Evolutionary conservation across 75 land plant genomes (phyloP).

Genomic region (Gnetum montanum): DNA sequence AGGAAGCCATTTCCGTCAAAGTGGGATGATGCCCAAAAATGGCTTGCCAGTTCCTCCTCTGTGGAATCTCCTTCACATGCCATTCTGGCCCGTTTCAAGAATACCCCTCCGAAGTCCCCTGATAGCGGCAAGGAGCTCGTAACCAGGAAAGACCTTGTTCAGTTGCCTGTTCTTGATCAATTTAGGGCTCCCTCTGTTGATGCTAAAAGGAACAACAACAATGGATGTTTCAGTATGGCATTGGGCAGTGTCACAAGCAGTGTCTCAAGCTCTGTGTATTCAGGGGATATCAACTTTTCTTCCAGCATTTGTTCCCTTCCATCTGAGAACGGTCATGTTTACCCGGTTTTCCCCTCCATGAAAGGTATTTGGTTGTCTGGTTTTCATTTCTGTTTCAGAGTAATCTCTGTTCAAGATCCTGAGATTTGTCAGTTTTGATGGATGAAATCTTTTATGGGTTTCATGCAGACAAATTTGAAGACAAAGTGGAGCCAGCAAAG

Average conservation of each 20-base stretch:
- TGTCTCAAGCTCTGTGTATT: slow-evolving; percentile 1
- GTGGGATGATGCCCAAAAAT: slow-evolving; percentile 77
- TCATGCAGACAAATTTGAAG: slow-evolving; percentile 50
- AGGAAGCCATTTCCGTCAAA: slow-evolving; percentile 56
- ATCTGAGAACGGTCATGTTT: slow-evolving; percentile 4
- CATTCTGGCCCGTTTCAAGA: no score
- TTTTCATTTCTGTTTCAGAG: no score
- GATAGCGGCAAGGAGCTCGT: slow-evolving; percentile 3
- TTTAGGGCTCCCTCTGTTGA: no score
- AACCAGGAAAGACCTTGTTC: no score
- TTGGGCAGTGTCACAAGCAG: slow-evolving; percentile 5
- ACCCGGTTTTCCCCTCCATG: not conserved
- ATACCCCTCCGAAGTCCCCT: slow-evolving; percentile 9
- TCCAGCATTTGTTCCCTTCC: not conserved
- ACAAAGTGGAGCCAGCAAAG: slow-evolving; percentile 29
- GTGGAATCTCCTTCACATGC: slow-evolving; percentile 45
- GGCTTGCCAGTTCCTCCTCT: slow-evolving; percentile 38
- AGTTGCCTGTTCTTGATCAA: no score
- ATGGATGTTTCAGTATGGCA: no score
- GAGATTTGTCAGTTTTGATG: no score
- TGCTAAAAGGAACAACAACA: no score
- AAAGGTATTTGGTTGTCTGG: no score
- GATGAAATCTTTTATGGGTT: no score
- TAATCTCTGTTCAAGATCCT: no score
- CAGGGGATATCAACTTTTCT: not conserved